Base-by-base conservation (phyloP, 371 early-diverging fungal species). In the Rhizopus arrhizus region DNA sequence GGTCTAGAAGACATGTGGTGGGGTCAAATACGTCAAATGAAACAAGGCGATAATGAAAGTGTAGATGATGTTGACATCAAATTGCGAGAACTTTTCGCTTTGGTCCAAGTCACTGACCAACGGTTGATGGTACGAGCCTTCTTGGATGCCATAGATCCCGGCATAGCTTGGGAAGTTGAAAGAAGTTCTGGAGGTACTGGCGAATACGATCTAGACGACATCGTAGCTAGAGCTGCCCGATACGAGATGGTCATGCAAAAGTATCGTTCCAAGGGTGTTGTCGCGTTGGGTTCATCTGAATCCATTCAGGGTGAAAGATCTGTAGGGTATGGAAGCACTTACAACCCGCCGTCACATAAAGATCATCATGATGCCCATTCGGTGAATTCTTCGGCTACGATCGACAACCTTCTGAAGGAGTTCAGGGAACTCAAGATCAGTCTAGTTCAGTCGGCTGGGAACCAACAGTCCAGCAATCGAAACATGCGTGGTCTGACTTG, bases 131-230 rank as follows among this genome's bases (percentile, higher is more conserved):
- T 64, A 2, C 29, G 64, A 13, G 54, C 55, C 45, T 64, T 64
- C n/a, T 33, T 64, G 9, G n/a, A 45, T 10, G 59, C 65, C 7
- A 59, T 64, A 33, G 12, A 40, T 3, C 34, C 48, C 0, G 12
- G 29, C 3, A 55, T 64, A n/a, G 59, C 51, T 9, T 55, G n/a
- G 11, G 59, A 64, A 51, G 32, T 64, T 28, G 64, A 64, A 46
- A 56, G 50, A 5, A 45, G 56, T 3, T 43, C 0, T 56, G 50
- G 31, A n/a, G 28, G 28, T 33, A 4, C 1, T 56, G 52, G 4
- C 49, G 42, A 28, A 31, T 15, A 2, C 47, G 33, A n/a, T 55
- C 61, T 5, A 41, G 42, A 2, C 29, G 33, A 41, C 47, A 22
- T 29, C 48, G 41, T 12, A 40, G 48, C 2, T 1, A 15, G 1